Conservation (phyloP, 2,329 filamentous ascomycete species). For the Pseudonectria foliicola region DNA sequence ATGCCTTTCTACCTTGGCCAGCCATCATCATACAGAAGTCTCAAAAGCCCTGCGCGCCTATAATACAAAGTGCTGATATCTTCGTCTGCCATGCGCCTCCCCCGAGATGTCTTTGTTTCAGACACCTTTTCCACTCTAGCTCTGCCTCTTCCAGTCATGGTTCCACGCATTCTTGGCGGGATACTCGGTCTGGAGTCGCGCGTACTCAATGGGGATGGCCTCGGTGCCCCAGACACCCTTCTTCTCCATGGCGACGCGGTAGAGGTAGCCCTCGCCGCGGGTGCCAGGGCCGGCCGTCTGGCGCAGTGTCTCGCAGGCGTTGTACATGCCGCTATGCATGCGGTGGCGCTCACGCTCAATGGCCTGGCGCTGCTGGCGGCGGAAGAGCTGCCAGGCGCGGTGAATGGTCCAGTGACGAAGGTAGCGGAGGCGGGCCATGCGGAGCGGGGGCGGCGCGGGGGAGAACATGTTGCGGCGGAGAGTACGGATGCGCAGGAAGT, state of each 20-base stretch:
- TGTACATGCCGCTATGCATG: slow-evolving; percentile 73
- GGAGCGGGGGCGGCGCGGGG: slow-evolving; percentile 60
- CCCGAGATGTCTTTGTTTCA: slow-evolving; percentile 4
- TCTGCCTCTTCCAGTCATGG: slow-evolving; percentile 72
- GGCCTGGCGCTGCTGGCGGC: slow-evolving; percentile 57
- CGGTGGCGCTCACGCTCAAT: slow-evolving; percentile 67
- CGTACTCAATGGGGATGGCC: slow-evolving; percentile 87
- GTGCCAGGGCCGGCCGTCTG: slow-evolving; percentile 49
- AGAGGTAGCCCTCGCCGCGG: slow-evolving; percentile 64
- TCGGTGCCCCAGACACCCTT: slow-evolving; percentile 67
- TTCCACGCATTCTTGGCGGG: slow-evolving; percentile 81
- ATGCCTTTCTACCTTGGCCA: no score
- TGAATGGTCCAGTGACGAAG: slow-evolving; percentile 99
- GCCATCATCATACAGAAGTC: no score
- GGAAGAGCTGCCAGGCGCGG: slow-evolving; percentile 83
- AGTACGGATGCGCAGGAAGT: slow-evolving; percentile 36
- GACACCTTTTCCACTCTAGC: neutral
- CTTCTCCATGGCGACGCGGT: slow-evolving; percentile 85
- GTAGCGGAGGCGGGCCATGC: slow-evolving; percentile 78
- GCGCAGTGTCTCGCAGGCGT: slow-evolving; percentile 78
- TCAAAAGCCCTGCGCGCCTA: slow-evolving; percentile 1
- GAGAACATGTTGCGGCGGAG: slow-evolving; percentile 43
- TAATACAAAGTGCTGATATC: slow-evolving; percentile 19
- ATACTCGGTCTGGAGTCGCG: slow-evolving; percentile 74
- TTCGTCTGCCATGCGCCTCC: neutral